Conservation (phyloP, 2,329 filamentous ascomycete genomes). For the Volutella citrinella region DNA sequence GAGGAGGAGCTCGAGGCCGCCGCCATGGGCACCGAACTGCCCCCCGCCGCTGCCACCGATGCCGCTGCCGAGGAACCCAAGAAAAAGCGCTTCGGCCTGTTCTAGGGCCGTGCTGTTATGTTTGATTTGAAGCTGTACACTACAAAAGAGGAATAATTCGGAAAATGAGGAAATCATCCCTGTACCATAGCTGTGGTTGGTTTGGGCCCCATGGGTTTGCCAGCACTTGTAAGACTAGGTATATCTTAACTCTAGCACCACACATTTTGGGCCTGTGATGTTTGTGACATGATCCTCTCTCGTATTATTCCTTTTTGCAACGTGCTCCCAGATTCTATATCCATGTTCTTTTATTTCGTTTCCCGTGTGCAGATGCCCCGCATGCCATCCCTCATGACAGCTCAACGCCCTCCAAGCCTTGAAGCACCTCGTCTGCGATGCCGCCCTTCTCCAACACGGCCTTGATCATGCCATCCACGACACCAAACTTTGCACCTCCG, state of each 20-base stretch:
- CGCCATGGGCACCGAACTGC: conserved; percentile 35
- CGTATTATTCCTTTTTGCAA: not conserved
- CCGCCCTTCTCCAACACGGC: conserved; percentile 74
- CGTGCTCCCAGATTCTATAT: too few species aligned
- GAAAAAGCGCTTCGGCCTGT: conserved; percentile 85
- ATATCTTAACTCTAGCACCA: too few species aligned
- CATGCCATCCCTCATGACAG: conserved; percentile 49
- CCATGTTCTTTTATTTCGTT: too few species aligned
- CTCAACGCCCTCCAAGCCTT: conserved; percentile 75
- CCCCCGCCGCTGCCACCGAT: conserved; percentile 22
- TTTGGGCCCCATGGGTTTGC: conserved; percentile 8
- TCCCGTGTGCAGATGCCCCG: too few species aligned
- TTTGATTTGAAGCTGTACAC: conserved; percentile 2
- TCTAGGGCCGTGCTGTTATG: conserved; percentile 42
- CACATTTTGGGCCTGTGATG: too few species aligned
- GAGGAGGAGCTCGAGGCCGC: conserved; percentile 34
- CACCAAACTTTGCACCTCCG: conserved; percentile 74
- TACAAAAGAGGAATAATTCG: not conserved
- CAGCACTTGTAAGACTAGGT: conserved; percentile 13
- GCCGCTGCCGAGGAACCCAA: conserved; percentile 34
- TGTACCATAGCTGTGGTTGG: conserved; percentile 19
- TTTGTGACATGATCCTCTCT: too few species aligned
- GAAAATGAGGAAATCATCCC: conserved; percentile 1
- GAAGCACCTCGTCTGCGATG: conserved; percentile 81
- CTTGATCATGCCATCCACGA: conserved; percentile 73